These are phyloP conservation scores for Onygenales sp. DNA, from an alignment of 2,329 filamentous ascomycete genomes.

Conservation along the genomic window DNA sequence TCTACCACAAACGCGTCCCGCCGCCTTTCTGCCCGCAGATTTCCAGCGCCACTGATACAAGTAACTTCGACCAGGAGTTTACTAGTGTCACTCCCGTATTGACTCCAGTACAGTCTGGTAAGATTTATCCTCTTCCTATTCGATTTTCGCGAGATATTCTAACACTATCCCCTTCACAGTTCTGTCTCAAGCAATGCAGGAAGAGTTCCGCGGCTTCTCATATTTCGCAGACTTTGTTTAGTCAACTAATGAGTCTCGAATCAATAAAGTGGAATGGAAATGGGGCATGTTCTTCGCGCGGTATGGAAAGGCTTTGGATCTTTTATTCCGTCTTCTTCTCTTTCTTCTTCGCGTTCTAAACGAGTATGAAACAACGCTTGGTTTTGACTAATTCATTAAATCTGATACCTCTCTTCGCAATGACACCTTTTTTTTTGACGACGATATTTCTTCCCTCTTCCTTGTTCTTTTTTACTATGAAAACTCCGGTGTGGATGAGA, in stretches of 20 bases:
- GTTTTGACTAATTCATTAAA: background rate
- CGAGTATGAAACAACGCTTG: background rate
- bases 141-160: background rate
- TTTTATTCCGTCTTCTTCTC: constrained; percentile 6
- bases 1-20: constrained; percentile 86
- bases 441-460: background rate
- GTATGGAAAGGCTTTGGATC: constrained; percentile 6
- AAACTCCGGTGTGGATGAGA: background rate
- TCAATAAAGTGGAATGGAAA: no score
- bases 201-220: constrained; percentile 98
- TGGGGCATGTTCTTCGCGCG: no score
- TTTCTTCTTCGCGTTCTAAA: background rate
- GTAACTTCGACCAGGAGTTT: constrained; percentile 98
- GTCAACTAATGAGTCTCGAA: constrained; percentile 12
- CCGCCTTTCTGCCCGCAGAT: constrained; percentile 87
- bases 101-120: constrained; percentile 94
- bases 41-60: constrained; percentile 91
- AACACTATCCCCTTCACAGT: constrained; percentile 44
- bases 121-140: constrained; percentile 27
- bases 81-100: constrained; percentile 96
- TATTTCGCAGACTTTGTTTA: constrained; percentile 87
- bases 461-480: background rate
- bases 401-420: background rate
- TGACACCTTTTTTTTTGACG: background rate
- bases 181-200: constrained; percentile 95